These are phyloP conservation scores for Clarireedia sp. DNA, from an alignment of 2,329 filamentous ascomycete genomes.

Conservation along the genomic window DNA sequence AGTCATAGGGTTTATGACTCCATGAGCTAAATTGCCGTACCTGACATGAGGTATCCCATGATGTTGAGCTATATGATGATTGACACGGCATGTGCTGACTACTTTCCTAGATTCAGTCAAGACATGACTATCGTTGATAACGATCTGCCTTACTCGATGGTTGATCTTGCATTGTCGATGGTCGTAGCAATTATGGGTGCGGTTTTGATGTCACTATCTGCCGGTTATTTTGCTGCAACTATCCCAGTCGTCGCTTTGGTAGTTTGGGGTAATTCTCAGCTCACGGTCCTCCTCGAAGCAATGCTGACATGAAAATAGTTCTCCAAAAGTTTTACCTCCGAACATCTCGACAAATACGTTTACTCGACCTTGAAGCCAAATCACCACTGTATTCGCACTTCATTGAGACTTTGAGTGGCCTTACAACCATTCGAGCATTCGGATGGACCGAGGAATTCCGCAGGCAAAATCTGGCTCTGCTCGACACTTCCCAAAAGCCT, in stretches of 20 bases:
- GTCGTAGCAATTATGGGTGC: constrained; percentile 36
- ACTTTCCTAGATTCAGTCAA: constrained; percentile 16
- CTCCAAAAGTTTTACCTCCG: constrained; percentile 38
- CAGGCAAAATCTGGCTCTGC: constrained; percentile 34
- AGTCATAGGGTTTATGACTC: no score
- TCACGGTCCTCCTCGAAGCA: background rate
- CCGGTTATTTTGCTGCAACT: constrained; percentile 34
- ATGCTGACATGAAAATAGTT: constrained; percentile 1
- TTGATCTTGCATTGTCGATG: constrained; percentile 10
- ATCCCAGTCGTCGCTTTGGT: constrained; percentile 32
- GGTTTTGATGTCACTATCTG: constrained; percentile 26
- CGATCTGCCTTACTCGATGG: constrained; percentile 19
- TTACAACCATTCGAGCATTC: constrained; percentile 39
- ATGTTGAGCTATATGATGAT: background rate
- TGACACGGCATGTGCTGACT: background rate
- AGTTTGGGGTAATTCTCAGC: constrained; percentile 14
- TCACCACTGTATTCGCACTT: constrained; percentile 42
- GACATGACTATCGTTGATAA: constrained; percentile 22
- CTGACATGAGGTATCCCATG: background rate
- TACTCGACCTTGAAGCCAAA: constrained; percentile 39
- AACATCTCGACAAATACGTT: constrained; percentile 42
- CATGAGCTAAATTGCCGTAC: no score
- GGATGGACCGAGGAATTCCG: constrained; percentile 31
- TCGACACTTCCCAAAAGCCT: constrained; percentile 48
- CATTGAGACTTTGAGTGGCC: constrained; percentile 37